Base-by-base conservation (phyloP, 257 asterid species). In the Lycium ferocissimum region DNA sequence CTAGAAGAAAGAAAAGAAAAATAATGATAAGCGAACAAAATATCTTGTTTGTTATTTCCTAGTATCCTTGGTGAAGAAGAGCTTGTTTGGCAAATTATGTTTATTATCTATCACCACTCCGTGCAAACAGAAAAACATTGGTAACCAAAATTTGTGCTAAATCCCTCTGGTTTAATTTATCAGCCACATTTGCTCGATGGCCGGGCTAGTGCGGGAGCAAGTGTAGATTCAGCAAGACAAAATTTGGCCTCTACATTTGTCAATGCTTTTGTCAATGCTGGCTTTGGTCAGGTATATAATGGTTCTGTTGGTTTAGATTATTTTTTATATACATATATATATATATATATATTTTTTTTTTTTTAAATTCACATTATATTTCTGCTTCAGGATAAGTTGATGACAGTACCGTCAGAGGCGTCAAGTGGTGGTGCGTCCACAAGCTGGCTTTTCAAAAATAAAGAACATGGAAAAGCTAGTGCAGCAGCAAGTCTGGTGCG, bases 221-320 rank as follows among this genome's bases (percentile, higher is more conserved):
- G 91, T 83, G 98, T 95, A 86, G 99, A 97, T 88, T 97, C 99
- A 57, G 99, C 99, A 71, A 88, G 98, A 85, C 99, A 97, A 90
- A 97, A 97, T 85, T 89, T 97, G 93, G 99, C 99, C 45, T 97
- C 98, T 22, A 97, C 99, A 43, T 97, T 95, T 89, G 99, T 97
- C 67, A 97, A 97, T 83, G 99, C 99, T 20, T 97, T 97, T 86
- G 99, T 97, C 15, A 97, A 97, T 91, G 99, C 98, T 81, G 99
- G 99, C 63, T 97, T 95, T 84, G 97, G 99, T 76, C 98, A 92
- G 98, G 99, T 96, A 83, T 86, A 58, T 18, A 33, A 26, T 26
- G 82, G 15, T 53, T 78, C 65, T 53, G 82, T 2, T 33, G 38
- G 63, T 76, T 22, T 76, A 51, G 43, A n/a, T 75, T 12, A 11